A percentile compares a stretch with the other conserved stretches of the same genome.
phyloP scores from a whole-genome alignment of 257 asterid genomes.

The Lavandula angustifolia region DNA sequence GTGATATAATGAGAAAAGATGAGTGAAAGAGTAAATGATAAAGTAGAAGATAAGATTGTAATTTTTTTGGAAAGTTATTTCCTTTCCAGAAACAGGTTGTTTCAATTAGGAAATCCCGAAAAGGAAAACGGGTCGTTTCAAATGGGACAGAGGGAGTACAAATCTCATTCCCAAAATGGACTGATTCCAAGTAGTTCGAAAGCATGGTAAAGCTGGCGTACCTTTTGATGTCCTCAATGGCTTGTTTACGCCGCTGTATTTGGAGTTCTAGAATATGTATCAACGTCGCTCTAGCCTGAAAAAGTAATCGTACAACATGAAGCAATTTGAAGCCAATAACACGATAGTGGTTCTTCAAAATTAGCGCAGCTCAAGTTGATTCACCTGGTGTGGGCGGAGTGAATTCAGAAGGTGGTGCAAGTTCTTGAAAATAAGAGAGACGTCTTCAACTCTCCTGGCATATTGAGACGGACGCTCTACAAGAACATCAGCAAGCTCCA shows the following conservation, averaged over 20 bases:
- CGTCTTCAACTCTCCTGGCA: slow-evolving; percentile 94
- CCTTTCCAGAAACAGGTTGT: too few relatives aligned
- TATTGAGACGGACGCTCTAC: slow-evolving; percentile 95
- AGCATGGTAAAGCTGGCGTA: slow-evolving; percentile 31
- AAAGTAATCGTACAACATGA: slow-evolving; percentile 17
- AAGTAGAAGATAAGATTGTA: too few relatives aligned
- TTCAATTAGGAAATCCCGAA: too few relatives aligned
- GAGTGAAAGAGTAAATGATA: too few relatives aligned
- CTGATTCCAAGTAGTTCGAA: slow-evolving; percentile 18
- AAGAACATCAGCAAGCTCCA: slow-evolving; percentile 97
- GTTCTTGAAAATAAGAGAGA: slow-evolving; percentile 87
- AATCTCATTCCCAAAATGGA: slow-evolving; percentile 6
- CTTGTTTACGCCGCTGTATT: slow-evolving; percentile 88
- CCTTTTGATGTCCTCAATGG: slow-evolving; percentile 97
- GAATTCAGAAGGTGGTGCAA: slow-evolving; percentile 94
- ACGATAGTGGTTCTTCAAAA: slow-evolving; percentile 6
- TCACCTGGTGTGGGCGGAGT: slow-evolving; percentile 95
- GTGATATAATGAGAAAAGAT: too few relatives aligned
- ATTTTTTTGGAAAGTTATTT: too few relatives aligned
- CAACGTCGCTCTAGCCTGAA: slow-evolving; percentile 93
- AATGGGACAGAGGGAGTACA: background rate
- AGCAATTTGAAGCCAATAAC: slow-evolving; percentile 24
- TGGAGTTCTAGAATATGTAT: slow-evolving; percentile 94
- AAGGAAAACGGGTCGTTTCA: background rate
- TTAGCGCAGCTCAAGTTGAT: slow-evolving; percentile 6